Base-by-base conservation (phyloP, 345 rosid genomes). In the Passiflora organensis region DNA sequence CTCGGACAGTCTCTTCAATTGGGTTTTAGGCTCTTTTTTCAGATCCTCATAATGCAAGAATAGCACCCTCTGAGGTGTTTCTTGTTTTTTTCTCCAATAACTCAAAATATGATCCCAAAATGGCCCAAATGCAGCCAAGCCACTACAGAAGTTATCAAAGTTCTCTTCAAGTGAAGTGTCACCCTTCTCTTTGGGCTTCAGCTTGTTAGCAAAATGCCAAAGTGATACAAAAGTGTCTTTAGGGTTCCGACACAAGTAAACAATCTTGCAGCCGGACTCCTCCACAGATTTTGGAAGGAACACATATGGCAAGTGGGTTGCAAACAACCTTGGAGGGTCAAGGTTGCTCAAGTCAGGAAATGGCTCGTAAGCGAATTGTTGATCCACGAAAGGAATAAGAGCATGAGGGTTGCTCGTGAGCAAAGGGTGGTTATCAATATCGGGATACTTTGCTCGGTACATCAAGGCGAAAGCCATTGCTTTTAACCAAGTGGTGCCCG, bases 401-500 rank as follows among this genome's bases (percentile, higher is more conserved):
- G 50, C 80, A 22, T 81, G 87, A 36, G 87, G 85, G 54, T 64
- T 85, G 15, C 55, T 43, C 5, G 72, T 59, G 45, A 82, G 78
- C 53, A 85, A 58, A 59, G 82, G 88, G 66, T 82, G 86, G 0
- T 60, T 38, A 3, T 50, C 23, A 5, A 57, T 2, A 53, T 66
- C 32, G 39, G 70, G 53, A 32, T 48, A n/a, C 13, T 8, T 3
- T 2, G 34, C 3, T 28, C 34, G 34, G 8, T 28, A 28, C 34
- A 80, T 22, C 25, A 82, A 2, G 1, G 86, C 76, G 32, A 82
- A 84, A 14, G 63, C 53, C 0, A 82, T 13, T 2, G 88, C 78
- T 58, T 85, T 82, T 8, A 82, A 48, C 88, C 91, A 85, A 5
- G 86, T 82, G 32, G 86, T 78, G 23, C 88, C 88, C 41, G 82